Evolutionary conservation across 805 yeast species (phyloP), one percentile per base, ranked within the genome.

Genomic region (Yamadazyma nakazawae): DNA sequence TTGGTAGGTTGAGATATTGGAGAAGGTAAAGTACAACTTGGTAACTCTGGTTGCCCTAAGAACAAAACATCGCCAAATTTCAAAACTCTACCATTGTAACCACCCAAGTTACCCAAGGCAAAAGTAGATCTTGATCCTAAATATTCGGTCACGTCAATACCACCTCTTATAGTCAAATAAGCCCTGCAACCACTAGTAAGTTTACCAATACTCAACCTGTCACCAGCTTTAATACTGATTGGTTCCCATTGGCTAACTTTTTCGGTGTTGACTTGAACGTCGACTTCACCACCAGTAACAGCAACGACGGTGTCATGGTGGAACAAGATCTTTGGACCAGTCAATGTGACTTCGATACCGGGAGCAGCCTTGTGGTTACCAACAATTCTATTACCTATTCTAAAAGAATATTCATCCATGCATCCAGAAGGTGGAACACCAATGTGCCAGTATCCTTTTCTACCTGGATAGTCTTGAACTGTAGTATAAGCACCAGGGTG

Each of bases 371-470:
- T 68, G 55, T 84, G 79, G 67, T 92, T 94, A 50, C 97, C 98
- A 38, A 92, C 98, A 59, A 88, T 81, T 61, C 86, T 74, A 72
- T 92, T 92, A 17, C 96, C 97, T 52, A 88, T 64, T 58, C 97
- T 78, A 73, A 91, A 91, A 4, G 97, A 83, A 59, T 84, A 91
- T 50, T 83, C 80, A 68, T 92, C 99, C 98, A 92, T 94, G 49
- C 98, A 97, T 39, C 99, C 99, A 35, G 96, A 88, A 7, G 98
- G 98, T 21, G 99, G 99, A 46, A 92, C 98, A 64, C 99, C 99
- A 56, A 86, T 79, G 61, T 86, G 82, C 95, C 95, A 87, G 64
- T 75, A 75, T n/a, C 89, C 85, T 45, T 75, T 74, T 72, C 99
- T 84, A 58, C 99, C 99, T 1, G 98, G 97, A 66, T 83, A 94